Evolutionary conservation across 441 rosid species (phyloP), one percentile per base, ranked within the genome.

Genomic region (Aleurites moluccanus): DNA sequence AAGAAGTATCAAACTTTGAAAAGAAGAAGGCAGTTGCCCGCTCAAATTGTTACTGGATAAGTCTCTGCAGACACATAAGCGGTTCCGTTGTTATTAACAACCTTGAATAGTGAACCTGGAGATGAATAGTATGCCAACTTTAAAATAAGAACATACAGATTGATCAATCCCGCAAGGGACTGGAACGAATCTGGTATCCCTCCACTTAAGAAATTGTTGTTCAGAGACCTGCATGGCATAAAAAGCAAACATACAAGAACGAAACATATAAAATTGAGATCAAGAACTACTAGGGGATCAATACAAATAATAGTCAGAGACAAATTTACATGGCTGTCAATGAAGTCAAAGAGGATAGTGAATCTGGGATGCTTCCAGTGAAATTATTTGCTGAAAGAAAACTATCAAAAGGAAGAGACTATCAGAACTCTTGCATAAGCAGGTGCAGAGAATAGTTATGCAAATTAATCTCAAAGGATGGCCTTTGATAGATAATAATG

Each of bases 301-400:
- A 35, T 16, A 53, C 69, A 69, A 47, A 35, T 21, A 56, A 73
- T 9, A 50, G 62, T 16, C 9, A 30, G 65, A 50, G 69, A 27
- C 25, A 77, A 73, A 72, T 65, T 84, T 90, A 92, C 98, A 94
- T 88, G 84, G 67, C 97, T 65, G 81, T 72, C 82, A 94, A 77
- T 55, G 72, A 74, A 70, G 82, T 86, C 80, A 94, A 75, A 53
- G 93, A 80, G 73, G 96, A 85, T 33, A 94, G 27, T 30, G 93
- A 80, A 89, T 83, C 92, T 0, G 98, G 98, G 78, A 94, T 90
- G 89, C 90, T 90, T 83, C 98, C 98, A 56, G 85, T 88, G 81
- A 94, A 91, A 82, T 83, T 83, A 85, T 94, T 94, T 75, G 82
- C 94, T 70, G 98, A 79, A 83, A 94, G 98, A 85, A 91, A 94